These are phyloP conservation scores for Tolypocladium ophioglossoides DNA, from an alignment of 2,329 filamentous ascomycete genomes.

Conservation along the genomic window DNA sequence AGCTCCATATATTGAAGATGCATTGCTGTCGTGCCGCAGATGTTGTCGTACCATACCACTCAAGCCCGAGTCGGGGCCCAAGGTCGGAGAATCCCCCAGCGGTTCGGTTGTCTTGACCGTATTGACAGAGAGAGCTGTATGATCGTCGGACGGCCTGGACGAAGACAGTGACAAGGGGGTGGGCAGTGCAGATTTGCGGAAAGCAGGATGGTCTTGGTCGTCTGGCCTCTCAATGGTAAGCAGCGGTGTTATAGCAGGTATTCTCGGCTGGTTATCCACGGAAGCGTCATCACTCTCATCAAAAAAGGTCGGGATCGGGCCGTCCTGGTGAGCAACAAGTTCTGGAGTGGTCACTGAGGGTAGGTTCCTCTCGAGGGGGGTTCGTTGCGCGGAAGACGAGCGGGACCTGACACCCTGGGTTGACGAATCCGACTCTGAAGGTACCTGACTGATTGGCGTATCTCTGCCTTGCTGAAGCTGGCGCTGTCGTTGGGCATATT, in stretches of 20 bases:
- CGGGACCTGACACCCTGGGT: constrained; percentile 29
- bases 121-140: constrained; percentile 12
- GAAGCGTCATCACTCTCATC: constrained; percentile 32
- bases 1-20: constrained; percentile 65
- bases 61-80: constrained; percentile 59
- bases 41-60: constrained; percentile 79
- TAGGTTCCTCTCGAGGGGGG: constrained; percentile 21
- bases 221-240: constrained; percentile 35
- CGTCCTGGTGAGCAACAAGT: constrained; percentile 21
- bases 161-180: constrained; percentile 28
- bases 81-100: constrained; percentile 63
- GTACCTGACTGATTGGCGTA: constrained; percentile 38
- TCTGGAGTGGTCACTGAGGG: constrained; percentile 13
- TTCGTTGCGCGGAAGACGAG: constrained; percentile 33
- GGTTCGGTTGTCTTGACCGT: constrained; percentile 6
- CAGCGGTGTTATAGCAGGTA: constrained; percentile 18
- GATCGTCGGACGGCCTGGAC: constrained; percentile 16
- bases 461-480: constrained; percentile 70
- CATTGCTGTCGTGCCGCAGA: constrained; percentile 68
- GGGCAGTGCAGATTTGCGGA: constrained; percentile 34
- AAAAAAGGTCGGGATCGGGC: constrained; percentile 28
- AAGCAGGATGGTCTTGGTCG: constrained; percentile 44
- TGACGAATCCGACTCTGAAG: constrained; percentile 35
- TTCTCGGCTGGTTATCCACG: constrained; percentile 1
- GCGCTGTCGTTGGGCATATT: constrained; percentile 71